Evolutionary conservation across 495 filamentous ascomycete species (phyloP), one percentile per base, ranked within the genome.

Genomic region (Penicillium roqueforti): DNA sequence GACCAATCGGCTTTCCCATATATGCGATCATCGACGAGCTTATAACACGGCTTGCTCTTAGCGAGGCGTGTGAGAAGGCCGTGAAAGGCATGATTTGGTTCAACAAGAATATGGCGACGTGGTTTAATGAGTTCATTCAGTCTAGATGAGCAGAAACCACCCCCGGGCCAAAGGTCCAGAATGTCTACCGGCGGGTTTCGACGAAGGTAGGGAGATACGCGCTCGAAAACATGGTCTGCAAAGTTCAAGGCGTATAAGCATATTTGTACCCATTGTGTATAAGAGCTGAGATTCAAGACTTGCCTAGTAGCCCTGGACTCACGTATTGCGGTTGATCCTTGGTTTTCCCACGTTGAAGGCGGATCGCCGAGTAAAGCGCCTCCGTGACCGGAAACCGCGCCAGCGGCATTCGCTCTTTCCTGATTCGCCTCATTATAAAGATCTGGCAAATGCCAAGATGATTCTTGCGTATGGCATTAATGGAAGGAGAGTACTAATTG

Each of bases 131-230:
- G 71, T 1, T 90, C 78, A 61, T 95, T 83, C 5, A 97, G 61
- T 59, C 86, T 88, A 5, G 75, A 71, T 8, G 92, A 96, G 76
- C 83, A 88, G 7, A 92, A 29, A 13, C 89, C 89, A 19, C 65
- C 59, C 22, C 88, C 89, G 1, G 92, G 92, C 72, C 88, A 87
- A 36, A 96, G 71, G 62, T 97, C 92, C 57, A 97, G 73, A 47
- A 97, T 78, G 56, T 91, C 89, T 60, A 90, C 83, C 46, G 86
- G 85, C 13, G 70, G 63, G 62, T 90, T 82, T 46, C 78, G 76
- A 19, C 68, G 65, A 22, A 96, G 79, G 10, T 78, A 82, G 2
- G 81, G 83, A 8, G 75, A 77, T 19, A 87, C 63, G 18, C 78
- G 74, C 56, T 80, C 51, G 46, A 83, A 47, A 18, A 77, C 57